Conservation (phyloP, 805 yeast genomes). For the Tetrapisispora namnaoensis region DNA sequence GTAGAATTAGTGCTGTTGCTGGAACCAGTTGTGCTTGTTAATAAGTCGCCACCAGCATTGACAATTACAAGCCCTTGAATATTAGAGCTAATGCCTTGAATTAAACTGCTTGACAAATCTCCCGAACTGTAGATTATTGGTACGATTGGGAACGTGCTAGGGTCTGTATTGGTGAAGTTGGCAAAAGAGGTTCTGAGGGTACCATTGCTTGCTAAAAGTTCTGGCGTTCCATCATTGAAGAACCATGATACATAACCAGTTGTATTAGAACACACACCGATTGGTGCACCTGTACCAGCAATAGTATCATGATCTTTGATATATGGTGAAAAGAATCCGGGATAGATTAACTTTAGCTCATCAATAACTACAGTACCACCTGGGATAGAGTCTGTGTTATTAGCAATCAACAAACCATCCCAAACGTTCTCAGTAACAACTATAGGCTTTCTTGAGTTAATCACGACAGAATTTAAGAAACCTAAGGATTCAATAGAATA, state of each 20-base stretch:
- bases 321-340: conserved; percentile 22
- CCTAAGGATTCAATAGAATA: conserved; percentile 21
- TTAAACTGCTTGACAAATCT: conserved; percentile 6
- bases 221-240: conserved; percentile 16
- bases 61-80: conserved; percentile 22
- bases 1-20: conserved; percentile 13
- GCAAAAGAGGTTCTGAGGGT: conserved; percentile 15
- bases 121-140: conserved; percentile 23
- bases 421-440: conserved; percentile 16
- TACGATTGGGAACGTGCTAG: conserved; percentile 10
- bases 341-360: conserved; percentile 17
- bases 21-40: conserved; percentile 10
- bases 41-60: conserved; percentile 13
- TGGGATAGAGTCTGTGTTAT: conserved; percentile 6
- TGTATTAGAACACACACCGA: conserved; percentile 17
- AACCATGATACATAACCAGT: conserved; percentile 15
- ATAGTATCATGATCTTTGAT: conserved; percentile 17
- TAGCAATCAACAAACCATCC: conserved; percentile 19
- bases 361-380: conserved; percentile 18
- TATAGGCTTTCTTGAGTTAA: conserved; percentile 15
- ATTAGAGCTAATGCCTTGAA: not conserved
- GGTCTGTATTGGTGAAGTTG: conserved; percentile 14
- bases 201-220: conserved; percentile 11
- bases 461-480: conserved; percentile 18
- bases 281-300: conserved; percentile 12